phyloP scores from a whole-genome alignment of 1,139 yeast genomes.

The Geotrichum phurueaensis region DNA sequence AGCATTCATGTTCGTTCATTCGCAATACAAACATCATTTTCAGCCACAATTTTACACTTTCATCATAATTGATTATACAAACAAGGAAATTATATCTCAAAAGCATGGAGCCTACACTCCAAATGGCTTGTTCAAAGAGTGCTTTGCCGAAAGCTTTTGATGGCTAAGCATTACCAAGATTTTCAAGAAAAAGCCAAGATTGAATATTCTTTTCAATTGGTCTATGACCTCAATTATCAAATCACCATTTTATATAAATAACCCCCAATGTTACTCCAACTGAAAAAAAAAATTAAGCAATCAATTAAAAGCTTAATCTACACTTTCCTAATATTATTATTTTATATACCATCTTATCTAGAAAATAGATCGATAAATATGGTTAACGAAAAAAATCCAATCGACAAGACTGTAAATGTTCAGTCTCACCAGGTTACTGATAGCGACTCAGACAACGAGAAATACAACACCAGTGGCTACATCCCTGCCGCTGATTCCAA shows the following conservation, averaged over 20 bases:
- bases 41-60: slow-evolving; percentile 9
- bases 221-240: not conserved
- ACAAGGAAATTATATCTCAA: not conserved
- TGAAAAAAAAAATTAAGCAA: not conserved
- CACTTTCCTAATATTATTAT: not conserved
- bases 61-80: not conserved
- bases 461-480: not conserved
- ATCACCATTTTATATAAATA: not conserved
- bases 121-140: not conserved
- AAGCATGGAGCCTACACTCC: not conserved
- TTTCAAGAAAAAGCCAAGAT: not conserved
- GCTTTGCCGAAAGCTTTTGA: not conserved
- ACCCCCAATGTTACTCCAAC: not conserved
- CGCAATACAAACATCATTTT: slow-evolving; percentile 1
- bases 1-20: not conserved
- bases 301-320: not conserved
- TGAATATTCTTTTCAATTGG: not conserved
- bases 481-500: slow-evolving; percentile 1
- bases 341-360: not conserved
- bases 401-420: not conserved
- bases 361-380: not conserved
- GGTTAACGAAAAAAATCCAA: not conserved
- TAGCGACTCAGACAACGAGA: not conserved
- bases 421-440: not conserved
- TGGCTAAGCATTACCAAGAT: not conserved